Percentiles rank a stretch among this genome's conserved stretches.
Conservation (phyloP, 805 yeast species). For the Pichia californica region DNA sequence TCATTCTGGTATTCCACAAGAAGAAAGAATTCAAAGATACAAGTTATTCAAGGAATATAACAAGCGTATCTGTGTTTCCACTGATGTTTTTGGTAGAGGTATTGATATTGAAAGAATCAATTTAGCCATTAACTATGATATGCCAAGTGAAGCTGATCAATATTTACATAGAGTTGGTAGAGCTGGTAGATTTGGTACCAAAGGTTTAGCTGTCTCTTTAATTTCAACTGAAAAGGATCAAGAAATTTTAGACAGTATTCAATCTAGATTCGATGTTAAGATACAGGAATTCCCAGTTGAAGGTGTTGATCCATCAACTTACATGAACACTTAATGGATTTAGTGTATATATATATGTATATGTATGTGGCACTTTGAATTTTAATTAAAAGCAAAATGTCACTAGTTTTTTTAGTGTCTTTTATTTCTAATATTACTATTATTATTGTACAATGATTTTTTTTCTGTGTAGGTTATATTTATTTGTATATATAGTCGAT, state of each 20-base stretch:
- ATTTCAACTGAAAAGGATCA: slow-evolving; percentile 83
- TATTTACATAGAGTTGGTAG: slow-evolving; percentile 99
- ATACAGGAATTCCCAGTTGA: slow-evolving; percentile 94
- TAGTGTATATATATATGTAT: too few species aligned
- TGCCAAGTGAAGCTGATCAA: slow-evolving; percentile 95
- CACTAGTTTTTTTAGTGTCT: too few species aligned
- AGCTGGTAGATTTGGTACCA: slow-evolving; percentile 99
- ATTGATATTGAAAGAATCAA: slow-evolving; percentile 98
- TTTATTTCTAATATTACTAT: too few species aligned
- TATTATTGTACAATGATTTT: slow-evolving; percentile 1
- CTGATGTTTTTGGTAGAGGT: slow-evolving; percentile 99
- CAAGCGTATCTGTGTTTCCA: slow-evolving; percentile 97
- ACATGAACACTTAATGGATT: slow-evolving; percentile 95
- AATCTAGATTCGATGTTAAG: slow-evolving; percentile 95
- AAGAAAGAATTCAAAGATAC: slow-evolving; percentile 95
- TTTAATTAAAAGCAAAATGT: too few species aligned
- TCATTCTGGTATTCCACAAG: slow-evolving; percentile 93
- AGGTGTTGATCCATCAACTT: slow-evolving; percentile 95
- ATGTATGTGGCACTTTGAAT: too few species aligned
- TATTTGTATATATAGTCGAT: too few species aligned
- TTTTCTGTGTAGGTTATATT: too few species aligned
- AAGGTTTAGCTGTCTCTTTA: slow-evolving; percentile 92
- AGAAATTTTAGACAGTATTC: slow-evolving; percentile 84
- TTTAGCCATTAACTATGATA: slow-evolving; percentile 94
- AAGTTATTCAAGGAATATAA: slow-evolving; percentile 95